These are phyloP conservation scores for Cladophialophora immunda DNA, from an alignment of 2,329 filamentous ascomycete genomes.

Conservation along the genomic window DNA sequence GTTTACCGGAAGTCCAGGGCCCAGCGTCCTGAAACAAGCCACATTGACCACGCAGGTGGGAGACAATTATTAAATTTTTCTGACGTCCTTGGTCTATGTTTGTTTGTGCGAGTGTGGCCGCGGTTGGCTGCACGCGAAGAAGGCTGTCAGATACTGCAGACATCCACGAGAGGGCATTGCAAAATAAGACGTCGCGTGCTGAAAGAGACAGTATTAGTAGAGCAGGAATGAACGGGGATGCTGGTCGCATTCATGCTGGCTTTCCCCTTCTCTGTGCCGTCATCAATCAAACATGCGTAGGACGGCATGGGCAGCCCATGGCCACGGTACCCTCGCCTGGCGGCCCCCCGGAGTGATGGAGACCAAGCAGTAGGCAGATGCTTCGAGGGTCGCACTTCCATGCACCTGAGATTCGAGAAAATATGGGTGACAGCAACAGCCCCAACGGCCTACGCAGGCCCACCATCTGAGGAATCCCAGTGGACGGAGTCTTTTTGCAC, in stretches of 20 bases:
- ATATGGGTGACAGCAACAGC: constrained; percentile 19
- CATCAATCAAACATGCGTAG: constrained; percentile 26
- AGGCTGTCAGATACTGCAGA: constrained; percentile 36
- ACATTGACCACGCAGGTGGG: constrained; percentile 22
- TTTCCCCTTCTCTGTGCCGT: not conserved
- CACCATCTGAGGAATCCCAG: not conserved
- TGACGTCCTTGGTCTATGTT: constrained; percentile 20
- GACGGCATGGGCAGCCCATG: constrained; percentile 21
- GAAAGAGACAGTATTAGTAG: constrained; percentile 11
- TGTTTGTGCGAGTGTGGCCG: constrained; percentile 31
- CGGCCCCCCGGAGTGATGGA: constrained; percentile 21
- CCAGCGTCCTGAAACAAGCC: constrained; percentile 36
- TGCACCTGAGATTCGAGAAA: constrained; percentile 21
- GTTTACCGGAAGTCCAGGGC: constrained; percentile 19
- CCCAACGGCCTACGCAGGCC: constrained; percentile 3
- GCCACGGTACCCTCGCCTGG: constrained; percentile 31
- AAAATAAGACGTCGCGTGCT: constrained; percentile 32
- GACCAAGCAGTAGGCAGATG: constrained; percentile 3
- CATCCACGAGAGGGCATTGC: constrained; percentile 26
- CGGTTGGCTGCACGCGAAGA: constrained; percentile 32
- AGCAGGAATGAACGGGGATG: constrained; percentile 6
- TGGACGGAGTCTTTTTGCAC: not conserved
- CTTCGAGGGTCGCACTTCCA: constrained; percentile 9
- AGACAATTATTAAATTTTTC: constrained; percentile 19
- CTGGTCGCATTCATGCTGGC: constrained; percentile 1